Base-by-base conservation (phyloP, 208 protist genomes). In the Endotrypanum monterogeii region DNA sequence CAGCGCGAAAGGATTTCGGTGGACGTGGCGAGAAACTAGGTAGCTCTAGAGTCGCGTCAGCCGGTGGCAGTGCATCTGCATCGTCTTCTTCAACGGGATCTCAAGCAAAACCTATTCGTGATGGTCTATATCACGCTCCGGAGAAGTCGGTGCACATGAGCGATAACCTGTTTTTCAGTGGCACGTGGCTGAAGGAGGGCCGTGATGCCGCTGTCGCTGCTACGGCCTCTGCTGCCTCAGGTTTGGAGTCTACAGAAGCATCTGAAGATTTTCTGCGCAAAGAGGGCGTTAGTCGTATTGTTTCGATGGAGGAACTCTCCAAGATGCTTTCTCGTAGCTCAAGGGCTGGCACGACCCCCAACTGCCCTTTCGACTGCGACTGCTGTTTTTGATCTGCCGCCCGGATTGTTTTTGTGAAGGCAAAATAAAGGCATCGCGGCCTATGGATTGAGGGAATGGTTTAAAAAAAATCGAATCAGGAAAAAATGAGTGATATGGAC, bases 361-460 rank as follows among this genome's bases (percentile, higher is more conserved):
- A 97, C 76, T 97, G 93, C 76, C 93, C 93, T 6, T 97, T 97
- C 76, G 93, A 95, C 83, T 97, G 93, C 57, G 91, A 97, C 65
- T 97, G 93, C 71, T 97, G 93, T 58, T 97, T 95, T 75, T 97
- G 68, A 73, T 52, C 50, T 25, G 74, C 89, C 44, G 20, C 35
- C n/a, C 3, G 46, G 28, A 54, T 37, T 20, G 1, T 18, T 25
- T 3, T 54, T n/a, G 35, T 50, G 30, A 16, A 23, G 30, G 39
- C 37, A 16, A 32, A 28, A 32, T 32, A 3, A n/a, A 18, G 6
- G 37, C 60, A 46, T 4, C 37, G 14, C 37, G 16, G 35, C 37
- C 11, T 16, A 41, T 9, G 60, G 12, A 48, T 11, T 14, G 12
- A 48, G 12, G 44, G 44, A 48, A n/a, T n/a, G n/a, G n/a, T n/a